Base-by-base conservation (phyloP, 208 protist species). In the Jaenimonas drosophilae region DNA sequence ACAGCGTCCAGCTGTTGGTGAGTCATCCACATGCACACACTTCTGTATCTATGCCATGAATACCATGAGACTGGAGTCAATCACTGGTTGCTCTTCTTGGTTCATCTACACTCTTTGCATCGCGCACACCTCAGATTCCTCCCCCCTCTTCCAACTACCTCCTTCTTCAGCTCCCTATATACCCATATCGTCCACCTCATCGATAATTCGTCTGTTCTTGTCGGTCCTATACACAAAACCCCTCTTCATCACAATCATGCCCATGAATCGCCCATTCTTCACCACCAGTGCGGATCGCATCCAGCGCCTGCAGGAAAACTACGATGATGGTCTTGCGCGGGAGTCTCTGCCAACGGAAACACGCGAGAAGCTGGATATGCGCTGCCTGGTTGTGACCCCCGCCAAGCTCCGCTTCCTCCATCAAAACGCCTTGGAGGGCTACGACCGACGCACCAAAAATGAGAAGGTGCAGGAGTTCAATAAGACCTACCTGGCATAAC, bases 391-490 rank as follows among this genome's bases (percentile, higher is more conserved):
- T 27, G 71, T 84, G n/a, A 62, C 68, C 6, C 31, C 56, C 26
- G 56, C 70, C 9, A 88, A 88, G 52, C 68, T 88, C 20, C 59
- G 65, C 30, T 88, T 88, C 51, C 60, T 88, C 2, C 77, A 66
- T 47, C 79, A 88, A 45, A 88, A 88, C 54, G 74, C 74, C 1
- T 53, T 76, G 57, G 79, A 84, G 55, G 43, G 55, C 29, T 88
- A 88, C 59, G 59, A 55, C 38, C 24, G 53, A 5, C 49, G 49
- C 16, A 54, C 70, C 41, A 88, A 88, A 56, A 84, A 80, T 30
- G 24, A 59, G 43, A 81, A 78, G 47, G 58, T 78, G 36, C 47
- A 50, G 43, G 54, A 77, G 38, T 88, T 69, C 55, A 78, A 82
- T 49, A 40, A 72, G 28, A 23, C 39, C 23, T 58, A 65, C 40